These are phyloP conservation scores for Macrophomina tecta DNA, from an alignment of 2,329 filamentous ascomycete species.

Conservation along the genomic window DNA sequence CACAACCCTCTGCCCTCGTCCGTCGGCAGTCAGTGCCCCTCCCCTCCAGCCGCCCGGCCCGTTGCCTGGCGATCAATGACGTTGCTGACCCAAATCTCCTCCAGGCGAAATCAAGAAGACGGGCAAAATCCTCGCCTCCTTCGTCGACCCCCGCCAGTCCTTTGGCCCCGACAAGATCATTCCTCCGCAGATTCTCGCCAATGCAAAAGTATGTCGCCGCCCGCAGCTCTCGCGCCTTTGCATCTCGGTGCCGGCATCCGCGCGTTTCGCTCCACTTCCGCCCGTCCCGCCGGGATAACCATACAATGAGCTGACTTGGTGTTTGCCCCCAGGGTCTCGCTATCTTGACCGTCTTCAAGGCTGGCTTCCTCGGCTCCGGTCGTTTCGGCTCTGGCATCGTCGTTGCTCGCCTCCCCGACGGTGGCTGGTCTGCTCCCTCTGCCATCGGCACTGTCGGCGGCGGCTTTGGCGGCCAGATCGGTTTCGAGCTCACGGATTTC, in stretches of 20 bases:
- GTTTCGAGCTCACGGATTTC: constrained; percentile 89
- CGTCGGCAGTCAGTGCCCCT: constrained; percentile 55
- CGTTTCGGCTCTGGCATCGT: constrained; percentile 84
- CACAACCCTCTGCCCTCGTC: constrained; percentile 62
- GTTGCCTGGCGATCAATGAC: constrained; percentile 34
- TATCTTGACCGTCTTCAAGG: constrained; percentile 85
- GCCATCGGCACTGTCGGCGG: constrained; percentile 82
- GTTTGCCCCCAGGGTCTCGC: constrained; percentile 68
- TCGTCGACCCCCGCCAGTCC: constrained; percentile 89
- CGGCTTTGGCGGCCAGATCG: constrained; percentile 85
- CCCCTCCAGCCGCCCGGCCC: constrained; percentile 9
- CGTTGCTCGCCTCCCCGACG: constrained; percentile 77
- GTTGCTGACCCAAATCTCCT: constrained; percentile 40
- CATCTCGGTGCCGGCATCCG: constrained; percentile 6
- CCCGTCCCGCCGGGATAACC: constrained; percentile 1
- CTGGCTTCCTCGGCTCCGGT: constrained; percentile 82
- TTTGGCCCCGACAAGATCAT: constrained; percentile 98
- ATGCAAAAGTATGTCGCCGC: constrained; percentile 74
- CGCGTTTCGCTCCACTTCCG: constrained; percentile 24
- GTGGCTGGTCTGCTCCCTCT: constrained; percentile 79
- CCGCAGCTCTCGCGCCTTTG: background rate
- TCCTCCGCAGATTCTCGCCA: constrained; percentile 84
- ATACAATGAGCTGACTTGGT: constrained; percentile 28
- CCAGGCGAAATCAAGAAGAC: constrained; percentile 97
- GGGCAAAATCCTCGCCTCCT: constrained; percentile 91